Conservation (phyloP, 495 filamentous ascomycete genomes). For the Penicillium riverlandense region DNA sequence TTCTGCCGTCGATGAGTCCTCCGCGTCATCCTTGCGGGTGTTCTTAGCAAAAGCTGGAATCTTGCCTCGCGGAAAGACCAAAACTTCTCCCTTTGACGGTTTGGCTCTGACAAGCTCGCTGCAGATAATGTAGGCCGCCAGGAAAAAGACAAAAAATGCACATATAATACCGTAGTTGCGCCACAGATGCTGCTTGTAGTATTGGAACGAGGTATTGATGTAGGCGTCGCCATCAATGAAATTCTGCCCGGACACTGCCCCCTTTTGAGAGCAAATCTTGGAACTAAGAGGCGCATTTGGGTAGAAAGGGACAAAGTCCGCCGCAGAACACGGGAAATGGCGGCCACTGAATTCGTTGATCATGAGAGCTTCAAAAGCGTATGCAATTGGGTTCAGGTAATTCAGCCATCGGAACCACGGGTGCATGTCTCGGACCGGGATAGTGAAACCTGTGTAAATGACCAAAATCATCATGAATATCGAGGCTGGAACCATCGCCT, state of each 20-base stretch:
- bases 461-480: conserved; percentile 75
- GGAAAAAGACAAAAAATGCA: conserved; percentile 63
- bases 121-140: conserved; percentile 56
- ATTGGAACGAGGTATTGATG: conserved; percentile 51
- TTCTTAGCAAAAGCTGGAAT: conserved; percentile 54
- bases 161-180: conserved; percentile 77
- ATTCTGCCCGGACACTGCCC: conserved; percentile 49
- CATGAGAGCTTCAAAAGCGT: conserved; percentile 83
- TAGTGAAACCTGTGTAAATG: conserved; percentile 86
- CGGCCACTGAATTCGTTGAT: conserved; percentile 79
- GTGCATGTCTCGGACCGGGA: conserved; percentile 67
- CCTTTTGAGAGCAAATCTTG: conserved; percentile 54
- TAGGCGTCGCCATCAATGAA: conserved; percentile 64
- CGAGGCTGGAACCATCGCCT: conserved; percentile 78
- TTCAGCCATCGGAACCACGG: conserved; percentile 84
- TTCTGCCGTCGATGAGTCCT: conserved; percentile 32
- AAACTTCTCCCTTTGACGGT: conserved; percentile 81
- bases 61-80: conserved; percentile 76
- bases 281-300: conserved; percentile 30
- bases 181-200: conserved; percentile 60
- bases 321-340: conserved; percentile 48
- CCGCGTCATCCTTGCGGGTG: conserved; percentile 29
- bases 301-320: conserved; percentile 56
- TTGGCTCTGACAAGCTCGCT: conserved; percentile 71
- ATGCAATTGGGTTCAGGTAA: conserved; percentile 78